Conservation (phyloP, 805 yeast genomes). For the Candida berthetii region DNA sequence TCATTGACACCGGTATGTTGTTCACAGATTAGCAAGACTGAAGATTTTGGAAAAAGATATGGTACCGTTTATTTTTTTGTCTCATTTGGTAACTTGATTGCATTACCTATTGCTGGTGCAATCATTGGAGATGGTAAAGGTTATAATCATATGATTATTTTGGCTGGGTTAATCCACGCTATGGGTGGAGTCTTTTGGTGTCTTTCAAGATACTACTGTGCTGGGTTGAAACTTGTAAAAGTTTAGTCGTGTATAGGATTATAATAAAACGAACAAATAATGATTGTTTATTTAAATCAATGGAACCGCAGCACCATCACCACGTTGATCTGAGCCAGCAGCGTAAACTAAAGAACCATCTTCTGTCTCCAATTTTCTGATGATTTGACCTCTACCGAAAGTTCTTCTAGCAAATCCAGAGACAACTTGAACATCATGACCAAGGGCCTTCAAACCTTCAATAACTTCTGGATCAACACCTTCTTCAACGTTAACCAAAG, state of each 20-base stretch:
- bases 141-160: constrained; percentile 36
- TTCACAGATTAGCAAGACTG: constrained; percentile 56
- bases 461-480: constrained; percentile 46
- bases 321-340: constrained; percentile 77
- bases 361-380: constrained; percentile 30
- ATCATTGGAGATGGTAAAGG: constrained; percentile 31
- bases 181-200: constrained; percentile 8
- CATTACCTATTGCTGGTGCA: constrained; percentile 45
- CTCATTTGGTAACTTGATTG: constrained; percentile 42
- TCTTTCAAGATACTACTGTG: constrained; percentile 5
- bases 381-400: constrained; percentile 73
- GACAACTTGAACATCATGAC: constrained; percentile 48
- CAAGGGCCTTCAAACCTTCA: constrained; percentile 39
- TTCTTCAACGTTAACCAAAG: constrained; percentile 58
- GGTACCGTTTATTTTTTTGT: constrained; percentile 52
- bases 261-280: neutral
- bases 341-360: constrained; percentile 42
- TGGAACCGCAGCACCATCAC: constrained; percentile 78
- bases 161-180: constrained; percentile 17
- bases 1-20: constrained; percentile 65
- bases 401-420: constrained; percentile 34
- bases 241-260: neutral
- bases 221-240: neutral
- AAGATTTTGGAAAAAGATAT: constrained; percentile 61
- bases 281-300: constrained; percentile 20